Base-by-base conservation (phyloP, 345 rosid species). In the Lepidium didymum region DNA sequence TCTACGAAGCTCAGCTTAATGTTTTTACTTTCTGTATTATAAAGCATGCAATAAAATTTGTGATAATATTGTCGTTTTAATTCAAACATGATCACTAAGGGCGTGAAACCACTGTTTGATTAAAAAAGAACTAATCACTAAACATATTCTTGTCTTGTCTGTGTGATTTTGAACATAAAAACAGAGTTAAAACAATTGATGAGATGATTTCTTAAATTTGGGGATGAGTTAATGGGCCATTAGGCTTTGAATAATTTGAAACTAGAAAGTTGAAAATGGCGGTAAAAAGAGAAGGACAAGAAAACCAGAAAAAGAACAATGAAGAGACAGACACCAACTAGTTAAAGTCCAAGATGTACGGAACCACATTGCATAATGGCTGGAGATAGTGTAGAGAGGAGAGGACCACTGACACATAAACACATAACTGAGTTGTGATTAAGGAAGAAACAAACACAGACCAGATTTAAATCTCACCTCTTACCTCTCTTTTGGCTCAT, bases 321-420 rank as follows among this genome's bases (percentile, higher is more conserved):
- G 67, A 67, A 66, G 43, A 58, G 62, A 47, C 70, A 58, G 62
- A 47, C 70, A 19, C 0, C 36, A 72, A 55, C 35, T 55, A 13
- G 57, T 41, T 73, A 64, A 65, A 73, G 50, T 3, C 1, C 12
- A 65, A 34, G 33, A 41, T 31, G 77, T 57, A 73, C 54, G 71
- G 54, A 57, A 10, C 16, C 14, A 52, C 0, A 34, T 50, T 50
- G 34, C 50, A 45, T 63, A 14, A 43, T 59, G 62, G 73, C 42
- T 60, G 63, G 68, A 67, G 57, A 15, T 42, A 4, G 33, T 27
- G 6, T 29, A 38, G 56, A 57, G 57, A 59, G 73, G 56, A 57
- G 57, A 59, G 73, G 77, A 74, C 73, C 77, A 67, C 77, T 67
- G 73, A 74, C 68, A 67, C 44, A 67, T 25, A 60, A 44, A n/a